A percentile compares a stretch with the other conserved stretches of the same genome.
These are phyloP conservation scores for Cryptosporidium canis DNA, from an alignment of 169 alveolate species.

Conservation along the genomic window DNA sequence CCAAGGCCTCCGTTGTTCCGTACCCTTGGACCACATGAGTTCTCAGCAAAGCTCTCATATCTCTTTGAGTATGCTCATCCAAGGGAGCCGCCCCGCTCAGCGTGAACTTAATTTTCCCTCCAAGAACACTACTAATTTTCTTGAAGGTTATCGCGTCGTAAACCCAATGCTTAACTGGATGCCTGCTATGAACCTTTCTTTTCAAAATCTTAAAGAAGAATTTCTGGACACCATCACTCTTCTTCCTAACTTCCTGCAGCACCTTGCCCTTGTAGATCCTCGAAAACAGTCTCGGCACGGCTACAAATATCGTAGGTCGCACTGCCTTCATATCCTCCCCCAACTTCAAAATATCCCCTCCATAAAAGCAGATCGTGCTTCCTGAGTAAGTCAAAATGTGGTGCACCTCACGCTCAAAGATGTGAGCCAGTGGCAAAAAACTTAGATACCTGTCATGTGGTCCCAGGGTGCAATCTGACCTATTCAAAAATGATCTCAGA, in stretches of 20 bases:
- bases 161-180: slow-evolving; percentile 47
- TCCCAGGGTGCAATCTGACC: slow-evolving; percentile 74
- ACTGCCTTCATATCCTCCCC: slow-evolving; percentile 90
- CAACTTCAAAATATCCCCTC: slow-evolving; percentile 89
- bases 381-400: slow-evolving; percentile 78
- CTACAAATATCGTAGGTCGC: slow-evolving; percentile 92
- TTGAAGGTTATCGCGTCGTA: slow-evolving; percentile 77
- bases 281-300: slow-evolving; percentile 94
- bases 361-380: slow-evolving; percentile 86
- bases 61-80: slow-evolving; percentile 83
- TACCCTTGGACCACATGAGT: slow-evolving; percentile 91
- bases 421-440: slow-evolving; percentile 95
- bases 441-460: slow-evolving; percentile 87
- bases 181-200: slow-evolving; percentile 9
- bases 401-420: slow-evolving; percentile 91
- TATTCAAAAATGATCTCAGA: slow-evolving; percentile 76
- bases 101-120: slow-evolving; percentile 88
- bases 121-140: slow-evolving; percentile 85
- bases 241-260: slow-evolving; percentile 71
- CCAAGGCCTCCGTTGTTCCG: slow-evolving; percentile 94
- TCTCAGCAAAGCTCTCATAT: slow-evolving; percentile 86
- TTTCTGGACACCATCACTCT: slow-evolving; percentile 39
- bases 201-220: slow-evolving; percentile 46
- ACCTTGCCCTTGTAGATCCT: slow-evolving; percentile 87
- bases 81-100: slow-evolving; percentile 92